Evolutionary conservation across 768 basidiomycete species (phyloP).

Genomic region (Sarcomyxa edulis): DNA sequence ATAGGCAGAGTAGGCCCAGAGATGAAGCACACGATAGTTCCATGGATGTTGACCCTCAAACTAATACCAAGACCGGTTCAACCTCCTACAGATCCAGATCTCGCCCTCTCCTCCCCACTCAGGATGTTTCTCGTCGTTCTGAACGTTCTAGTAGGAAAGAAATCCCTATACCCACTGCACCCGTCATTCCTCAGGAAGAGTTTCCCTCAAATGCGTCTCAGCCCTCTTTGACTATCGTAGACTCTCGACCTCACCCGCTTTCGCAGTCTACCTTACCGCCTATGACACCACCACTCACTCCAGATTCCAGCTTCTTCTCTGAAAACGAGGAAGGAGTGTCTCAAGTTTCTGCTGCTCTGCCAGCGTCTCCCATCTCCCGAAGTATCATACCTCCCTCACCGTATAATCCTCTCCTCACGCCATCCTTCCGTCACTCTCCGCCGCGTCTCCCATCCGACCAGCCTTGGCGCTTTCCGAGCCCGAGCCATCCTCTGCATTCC

Average conservation of each 20-base stretch:
- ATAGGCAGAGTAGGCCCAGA: slow-evolving; percentile 30
- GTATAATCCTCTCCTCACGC: slow-evolving; percentile 70
- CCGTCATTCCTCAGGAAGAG: slow-evolving; percentile 20
- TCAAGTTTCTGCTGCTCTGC: slow-evolving; percentile 2
- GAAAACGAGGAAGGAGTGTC: slow-evolving; percentile 15
- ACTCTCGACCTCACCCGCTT: slow-evolving; percentile 10
- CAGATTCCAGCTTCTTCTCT: slow-evolving; percentile 23
- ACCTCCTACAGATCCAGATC: slow-evolving; percentile 40
- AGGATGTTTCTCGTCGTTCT: slow-evolving; percentile 15
- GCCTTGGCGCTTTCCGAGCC: slow-evolving; percentile 79
- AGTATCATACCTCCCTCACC: slow-evolving; percentile 58
- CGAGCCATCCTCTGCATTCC: slow-evolving; percentile 72
- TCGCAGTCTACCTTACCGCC: slow-evolving; percentile 15
- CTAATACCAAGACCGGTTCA: slow-evolving; percentile 18
- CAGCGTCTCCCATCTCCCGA: slow-evolving; percentile 23
- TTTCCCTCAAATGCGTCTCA: slow-evolving; percentile 11
- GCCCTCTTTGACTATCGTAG: neutral
- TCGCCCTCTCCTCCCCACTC: slow-evolving; percentile 26
- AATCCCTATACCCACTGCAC: slow-evolving; percentile 12
- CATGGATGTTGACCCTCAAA: slow-evolving; percentile 36
- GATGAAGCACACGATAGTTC: slow-evolving; percentile 38
- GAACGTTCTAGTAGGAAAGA: slow-evolving; percentile 12
- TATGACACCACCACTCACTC: slow-evolving; percentile 31
- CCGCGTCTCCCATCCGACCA: slow-evolving; percentile 72
- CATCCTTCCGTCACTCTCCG: slow-evolving; percentile 75